Percentiles rank a stretch among this genome's conserved stretches.
Conservation (phyloP, 768 basidiomycete genomes). For the Phaeotremella skinneri region DNA sequence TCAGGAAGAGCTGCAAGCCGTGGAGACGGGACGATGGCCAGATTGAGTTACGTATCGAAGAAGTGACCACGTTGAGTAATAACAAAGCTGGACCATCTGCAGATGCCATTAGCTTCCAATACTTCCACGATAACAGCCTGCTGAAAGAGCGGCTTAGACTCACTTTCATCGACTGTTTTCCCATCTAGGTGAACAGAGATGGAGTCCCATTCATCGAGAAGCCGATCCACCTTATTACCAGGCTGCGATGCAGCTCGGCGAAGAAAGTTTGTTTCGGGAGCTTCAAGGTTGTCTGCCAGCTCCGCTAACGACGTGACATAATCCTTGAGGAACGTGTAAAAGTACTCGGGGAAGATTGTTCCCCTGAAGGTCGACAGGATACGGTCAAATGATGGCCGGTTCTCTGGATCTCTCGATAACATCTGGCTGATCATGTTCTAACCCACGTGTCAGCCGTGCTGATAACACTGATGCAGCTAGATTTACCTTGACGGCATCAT, state of each 20-base stretch:
- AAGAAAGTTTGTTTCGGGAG: constrained; percentile 25
- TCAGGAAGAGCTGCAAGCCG: constrained; percentile 81
- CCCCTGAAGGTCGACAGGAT: constrained; percentile 72
- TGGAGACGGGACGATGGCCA: constrained; percentile 82
- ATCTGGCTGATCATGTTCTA: constrained; percentile 86
- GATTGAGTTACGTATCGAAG: constrained; percentile 82
- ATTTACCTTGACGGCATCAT: constrained; percentile 75
- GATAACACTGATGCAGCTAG: neutral
- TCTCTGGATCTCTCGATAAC: constrained; percentile 74
- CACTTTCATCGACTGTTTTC: constrained; percentile 24
- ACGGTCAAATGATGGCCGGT: constrained; percentile 77
- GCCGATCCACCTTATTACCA: constrained; percentile 66
- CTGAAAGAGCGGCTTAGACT: too few relatives aligned
- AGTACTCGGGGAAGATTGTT: constrained; percentile 81
- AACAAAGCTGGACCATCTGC: constrained; percentile 88
- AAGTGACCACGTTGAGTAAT: constrained; percentile 78
- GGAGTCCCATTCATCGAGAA: constrained; percentile 75
- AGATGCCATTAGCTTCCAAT: neutral
- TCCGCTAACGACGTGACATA: constrained; percentile 68
- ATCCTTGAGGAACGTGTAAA: constrained; percentile 91
- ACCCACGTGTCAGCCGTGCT: neutral
- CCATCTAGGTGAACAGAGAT: constrained; percentile 33
- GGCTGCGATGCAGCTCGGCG: constrained; percentile 30
- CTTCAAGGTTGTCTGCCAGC: constrained; percentile 39
- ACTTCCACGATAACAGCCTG: too few relatives aligned